These are phyloP conservation scores for Teratosphaeria viscida DNA, from an alignment of 2,329 filamentous ascomycete species.

Conservation along the genomic window DNA sequence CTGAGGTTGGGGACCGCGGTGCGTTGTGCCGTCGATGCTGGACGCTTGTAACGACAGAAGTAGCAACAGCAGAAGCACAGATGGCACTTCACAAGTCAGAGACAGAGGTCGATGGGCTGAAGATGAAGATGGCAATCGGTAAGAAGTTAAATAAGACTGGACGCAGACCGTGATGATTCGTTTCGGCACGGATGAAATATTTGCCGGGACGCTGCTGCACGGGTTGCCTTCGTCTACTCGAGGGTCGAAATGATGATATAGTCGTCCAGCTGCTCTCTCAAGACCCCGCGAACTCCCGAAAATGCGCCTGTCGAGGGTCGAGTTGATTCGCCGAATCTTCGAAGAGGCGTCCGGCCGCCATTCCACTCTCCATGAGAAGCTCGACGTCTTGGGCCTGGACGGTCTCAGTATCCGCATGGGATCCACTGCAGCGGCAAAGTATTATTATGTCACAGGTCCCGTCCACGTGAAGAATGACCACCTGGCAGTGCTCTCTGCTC, in stretches of 20 bases:
- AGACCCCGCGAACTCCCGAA: constrained; percentile 22
- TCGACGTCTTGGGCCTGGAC: constrained; percentile 11
- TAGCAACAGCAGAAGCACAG: not conserved
- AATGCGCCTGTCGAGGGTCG: constrained; percentile 25
- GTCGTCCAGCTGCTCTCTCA: constrained; percentile 22
- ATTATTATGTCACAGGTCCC: not conserved
- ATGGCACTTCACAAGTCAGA: not conserved
- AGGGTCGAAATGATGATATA: constrained; percentile 15
- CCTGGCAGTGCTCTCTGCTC: constrained; percentile 62
- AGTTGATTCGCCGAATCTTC: constrained; percentile 18
- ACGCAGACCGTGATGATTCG: not conserved
- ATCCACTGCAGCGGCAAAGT: constrained; percentile 71
- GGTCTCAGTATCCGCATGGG: constrained; percentile 15
- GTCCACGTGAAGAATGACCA: not conserved
- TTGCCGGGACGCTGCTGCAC: not conserved
- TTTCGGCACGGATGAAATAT: not conserved
- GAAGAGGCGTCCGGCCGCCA: constrained; percentile 11
- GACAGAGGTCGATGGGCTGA: constrained; percentile 1
- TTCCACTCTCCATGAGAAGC: constrained; percentile 15
- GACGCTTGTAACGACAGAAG: not conserved
- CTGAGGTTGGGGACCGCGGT: not conserved
- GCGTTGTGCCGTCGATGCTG: not conserved
- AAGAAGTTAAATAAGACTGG: too few relatives aligned
- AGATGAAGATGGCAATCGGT: constrained; percentile 7
- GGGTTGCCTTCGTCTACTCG: constrained; percentile 15